Base-by-base conservation (phyloP, 2,329 filamentous ascomycete genomes). In the Grosmannia huntii region DNA sequence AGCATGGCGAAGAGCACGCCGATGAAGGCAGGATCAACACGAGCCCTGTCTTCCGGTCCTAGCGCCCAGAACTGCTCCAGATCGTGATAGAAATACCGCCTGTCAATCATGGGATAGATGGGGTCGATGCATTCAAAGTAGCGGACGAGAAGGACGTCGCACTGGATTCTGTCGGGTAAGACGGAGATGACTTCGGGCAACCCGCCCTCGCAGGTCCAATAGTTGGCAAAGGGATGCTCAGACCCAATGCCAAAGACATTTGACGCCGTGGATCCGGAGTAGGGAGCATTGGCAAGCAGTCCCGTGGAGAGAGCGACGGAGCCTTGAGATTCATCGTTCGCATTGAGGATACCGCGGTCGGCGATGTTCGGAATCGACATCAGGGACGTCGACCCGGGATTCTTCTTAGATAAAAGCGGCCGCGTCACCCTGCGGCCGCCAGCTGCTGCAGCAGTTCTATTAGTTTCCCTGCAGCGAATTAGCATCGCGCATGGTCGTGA, bases 221-320 rank as follows among this genome's bases (percentile, higher is more conserved):
- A 91, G 67, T 91, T 91, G 65, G 86, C 84, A 67, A 90, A 90
- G 0, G 86, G 87, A 66, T 90, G 86, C 66, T 89, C 85, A 0
- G 85, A 84, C 16, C 86, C 87, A 62, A 90, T 83, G n/a, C 87
- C 87, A 67, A 91, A 91, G 58, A 90, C 85, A 63, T 89, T 89
- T 58, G 85, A 88, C 1, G 85, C 84, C 7, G 83, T 83, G 11
- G 85, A 81, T 49, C 81, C 76, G 0, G 86, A 86, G 66, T 86
- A 87, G 0, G 87, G 85, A 3, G 90, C 79, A 65, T 89, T 84
- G 55, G 86, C 89, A 52, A 90, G 75, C 12, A 90, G 75, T 23
- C 81, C 81, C 9, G 75, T 81, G 4, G 80, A 83, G 16, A 78
- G 73, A 33, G 80, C 76, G 28, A 82, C 73, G 48, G 79, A 78